Percentiles rank a stretch among this genome's conserved stretches.
Conservation (phyloP, 148 eudicot genomes). For the Rhododendron simsii region DNA sequence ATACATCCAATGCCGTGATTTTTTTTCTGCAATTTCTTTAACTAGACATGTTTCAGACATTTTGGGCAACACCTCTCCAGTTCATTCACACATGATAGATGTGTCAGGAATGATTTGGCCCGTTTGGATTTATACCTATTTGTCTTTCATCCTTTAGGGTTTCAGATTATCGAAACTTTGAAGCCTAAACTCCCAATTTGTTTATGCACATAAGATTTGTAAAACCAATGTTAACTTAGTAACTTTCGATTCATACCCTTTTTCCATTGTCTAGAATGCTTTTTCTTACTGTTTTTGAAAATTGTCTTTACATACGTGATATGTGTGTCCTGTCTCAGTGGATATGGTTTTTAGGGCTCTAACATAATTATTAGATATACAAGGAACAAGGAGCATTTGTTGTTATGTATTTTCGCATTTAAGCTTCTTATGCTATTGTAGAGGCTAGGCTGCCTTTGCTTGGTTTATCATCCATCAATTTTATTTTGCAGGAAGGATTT, state of each 20-base stretch:
- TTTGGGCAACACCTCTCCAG: background rate
- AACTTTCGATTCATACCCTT: background rate
- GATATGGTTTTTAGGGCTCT: background rate
- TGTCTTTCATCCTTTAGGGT: background rate
- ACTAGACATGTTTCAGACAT: background rate
- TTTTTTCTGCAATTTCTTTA: background rate
- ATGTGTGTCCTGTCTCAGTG: background rate
- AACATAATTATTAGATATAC: background rate
- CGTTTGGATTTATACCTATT: background rate
- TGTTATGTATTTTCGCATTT: background rate
- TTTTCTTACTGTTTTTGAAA: background rate
- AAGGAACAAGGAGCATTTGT: background rate
- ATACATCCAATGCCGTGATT: background rate
- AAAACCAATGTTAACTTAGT: background rate
- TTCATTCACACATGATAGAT: background rate
- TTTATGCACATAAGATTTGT: background rate
- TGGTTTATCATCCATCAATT: background rate
- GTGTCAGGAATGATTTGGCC: background rate
- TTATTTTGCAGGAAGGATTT: conserved; percentile 71
- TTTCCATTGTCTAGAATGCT: background rate
- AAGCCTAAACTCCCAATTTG: background rate
- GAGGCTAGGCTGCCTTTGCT: background rate
- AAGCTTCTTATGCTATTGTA: background rate
- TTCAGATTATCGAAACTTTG: background rate
- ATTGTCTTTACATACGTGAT: background rate